Conservation (phyloP, 257 asterid genomes). For the Echium plantagineum region DNA sequence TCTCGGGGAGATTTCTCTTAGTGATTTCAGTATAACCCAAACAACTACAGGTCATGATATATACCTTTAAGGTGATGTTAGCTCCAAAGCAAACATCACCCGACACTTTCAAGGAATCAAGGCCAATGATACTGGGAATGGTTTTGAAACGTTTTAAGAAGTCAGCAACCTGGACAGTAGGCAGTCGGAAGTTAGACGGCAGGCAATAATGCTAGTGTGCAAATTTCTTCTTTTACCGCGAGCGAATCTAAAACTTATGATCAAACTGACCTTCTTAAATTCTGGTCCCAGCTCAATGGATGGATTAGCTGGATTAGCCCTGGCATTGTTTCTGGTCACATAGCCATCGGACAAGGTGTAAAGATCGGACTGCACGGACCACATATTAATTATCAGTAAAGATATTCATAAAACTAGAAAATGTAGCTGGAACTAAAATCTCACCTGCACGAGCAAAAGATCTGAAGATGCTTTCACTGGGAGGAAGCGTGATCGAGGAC, state of each 20-base stretch:
- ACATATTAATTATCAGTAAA: slow-evolving; percentile 10
- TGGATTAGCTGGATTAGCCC: slow-evolving; percentile 79
- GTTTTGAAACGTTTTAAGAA: slow-evolving; percentile 83
- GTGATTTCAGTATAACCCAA: not conserved
- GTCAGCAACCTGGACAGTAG: slow-evolving; percentile 45
- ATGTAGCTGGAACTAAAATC: slow-evolving; percentile 2
- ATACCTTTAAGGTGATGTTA: slow-evolving; percentile 68
- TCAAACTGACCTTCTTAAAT: slow-evolving; percentile 71
- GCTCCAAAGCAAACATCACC: slow-evolving; percentile 94
- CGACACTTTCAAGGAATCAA: slow-evolving; percentile 79
- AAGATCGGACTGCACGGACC: slow-evolving; percentile 76
- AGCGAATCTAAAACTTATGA: slow-evolving; percentile 3
- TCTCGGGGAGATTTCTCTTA: not conserved
- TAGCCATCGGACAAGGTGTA: slow-evolving; percentile 78
- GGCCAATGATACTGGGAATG: slow-evolving; percentile 85
- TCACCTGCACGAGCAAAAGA: slow-evolving; percentile 90
- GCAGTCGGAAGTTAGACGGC: not conserved
- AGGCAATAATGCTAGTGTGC: slow-evolving; percentile 6
- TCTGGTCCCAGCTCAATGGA: slow-evolving; percentile 92
- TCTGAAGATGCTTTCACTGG: slow-evolving; percentile 95
- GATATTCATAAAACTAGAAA: not conserved
- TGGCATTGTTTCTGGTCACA: slow-evolving; percentile 68
- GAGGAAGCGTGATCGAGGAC: slow-evolving; percentile 95
- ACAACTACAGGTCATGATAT: not conserved
- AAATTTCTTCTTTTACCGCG: too few relatives aligned